Evolutionary conservation across 2,329 filamentous ascomycete genomes (phyloP), one percentile per base, ranked within the genome.

Genomic region (Pseudocercospora ulei): DNA sequence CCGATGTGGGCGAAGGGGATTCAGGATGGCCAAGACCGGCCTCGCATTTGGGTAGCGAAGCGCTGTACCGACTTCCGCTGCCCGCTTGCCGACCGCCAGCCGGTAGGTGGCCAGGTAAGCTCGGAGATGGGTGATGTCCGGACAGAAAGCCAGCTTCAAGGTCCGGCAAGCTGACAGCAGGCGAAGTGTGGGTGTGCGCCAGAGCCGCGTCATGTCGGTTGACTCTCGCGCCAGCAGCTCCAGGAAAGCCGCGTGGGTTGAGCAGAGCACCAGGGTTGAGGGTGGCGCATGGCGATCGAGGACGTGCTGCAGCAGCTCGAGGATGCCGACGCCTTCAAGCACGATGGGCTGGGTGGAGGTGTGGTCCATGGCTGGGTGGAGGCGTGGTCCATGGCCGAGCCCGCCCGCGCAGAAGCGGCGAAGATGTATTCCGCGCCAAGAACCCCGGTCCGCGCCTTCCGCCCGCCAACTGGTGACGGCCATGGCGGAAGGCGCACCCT

Each of bases 101-200:
- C 35, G 43, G 39, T 49, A 47, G 14, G 30, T 42, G 7, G 53
- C 47, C 6, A 95, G 68, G 53, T 80, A 83, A 22, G 83, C 83
- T 38, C 84, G 78, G 4, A 94, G 72, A 58, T 82, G 78, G 13
- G 81, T 76, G 38, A 90, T 71, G 2, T 80, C 84, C 0, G 83
- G 76, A 38, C 76, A 73, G 62, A 92, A 95, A 22, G 75, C 65
- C 5, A 87, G 61, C 38, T 73, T 75, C 46, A 92, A 71, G 52
- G 78, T 75, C 18, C 76, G 73, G 5, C 83, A 79, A 3, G 73
- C 70, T 30, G 78, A 73, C 17, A 87, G 67, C 46, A 83, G 72
- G 38, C 77, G 71, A 8, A 94, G 72, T 0, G 81, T 77, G 17
- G 78, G 73, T 4, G 34, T 38, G 4, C 40, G n/a, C 20, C 27